Base-by-base conservation (phyloP, 495 filamentous ascomycete genomes). In the Penicillium parvum region DNA sequence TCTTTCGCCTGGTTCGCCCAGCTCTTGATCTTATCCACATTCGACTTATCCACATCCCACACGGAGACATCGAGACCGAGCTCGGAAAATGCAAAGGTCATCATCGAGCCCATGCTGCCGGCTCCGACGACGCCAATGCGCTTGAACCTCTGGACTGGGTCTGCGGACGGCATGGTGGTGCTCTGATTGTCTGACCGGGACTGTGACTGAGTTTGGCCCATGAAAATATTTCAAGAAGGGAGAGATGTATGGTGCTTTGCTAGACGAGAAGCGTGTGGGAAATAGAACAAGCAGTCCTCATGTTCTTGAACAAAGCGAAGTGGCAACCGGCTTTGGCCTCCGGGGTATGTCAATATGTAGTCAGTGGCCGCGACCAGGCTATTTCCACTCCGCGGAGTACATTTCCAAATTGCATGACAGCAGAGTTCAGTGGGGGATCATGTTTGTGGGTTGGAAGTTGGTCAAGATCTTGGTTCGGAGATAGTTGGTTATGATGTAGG, bases 71-170 rank as follows among this genome's bases (percentile, higher is more conserved):
- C 59, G 16, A 82, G 60, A 4, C 75, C 80, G 2, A 78, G 52
- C 46, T 85, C 81, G 4, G 79, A 76, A 38, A 88, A 77, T 7
- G 79, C 71, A 17, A 85, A 69, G n/a, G 78, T 64, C 75, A 86
- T 81, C 50, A 73, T 75, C 12, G 74, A 74, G 39, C 82, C 81
- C 81, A 84, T 85, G 52, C 70, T 77, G n/a, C 79, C 79, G 50
- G 72, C 76, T 14, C 82, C 80, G 34, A 86, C 74, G 48, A 84
- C 72, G 20, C 77, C 79, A 27, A 85, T 69, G 66, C 74, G 53
- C 34, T 66, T 63, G 53, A 64, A 70, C 19, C 45, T 46, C 33
- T 63, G 43, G n/a, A 46, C 26, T 20, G 57, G 43, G 22, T 50
- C 35, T 7, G 44, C 10, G 10, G 50, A 33, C 16, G 53, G 41